Base-by-base conservation (phyloP, 2,329 filamentous ascomycete genomes). In the Pyricularia grisea region DNA sequence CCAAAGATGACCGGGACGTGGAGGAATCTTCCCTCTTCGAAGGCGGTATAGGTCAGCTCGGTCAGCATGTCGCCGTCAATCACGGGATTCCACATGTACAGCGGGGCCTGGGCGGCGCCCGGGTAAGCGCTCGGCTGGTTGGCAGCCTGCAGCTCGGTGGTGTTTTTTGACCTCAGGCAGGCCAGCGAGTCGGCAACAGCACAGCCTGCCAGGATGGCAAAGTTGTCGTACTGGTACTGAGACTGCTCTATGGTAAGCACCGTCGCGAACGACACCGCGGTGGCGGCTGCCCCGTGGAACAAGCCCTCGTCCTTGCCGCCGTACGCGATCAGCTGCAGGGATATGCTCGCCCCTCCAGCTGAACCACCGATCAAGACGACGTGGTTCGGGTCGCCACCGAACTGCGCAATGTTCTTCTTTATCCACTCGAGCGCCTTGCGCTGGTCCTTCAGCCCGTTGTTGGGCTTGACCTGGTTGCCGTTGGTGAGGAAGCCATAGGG, bases 401-500 rank as follows among this genome's bases (percentile, higher is more conserved):
- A 73, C 28, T 61, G 50, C 14, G 12, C 6, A 65, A 91, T 89
- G 71, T 91, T 79, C 63, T 83, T 77, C 72, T 87, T 81, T 0
- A 90, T 82, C 89, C 89, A 91, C 68, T 84, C 73, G 58, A 92
- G 77, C 1, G 84, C 79, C 17, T 84, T 81, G 17, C 86, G 81
- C 77, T 90, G 88, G 73, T 91, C 89, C 3, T 89, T 79, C 1
- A 91, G 77, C 0, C 89, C 89, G 1, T 79, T 86, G 74, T 91
- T 91, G 74, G 72, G 90, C 60, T 23, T 3, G 60, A 63, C 60
- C 60, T 28, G 25, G 27, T 30, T 84, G 17, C 84, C 78, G 68
- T 87, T 81, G 1, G 86, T 85, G 14, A 93, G 81, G 75, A 93
- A 94, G 0, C 91, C 91, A 72, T 88, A 93, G 0, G 86, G 84